These are phyloP conservation scores for Posidonia oceanica DNA, from an alignment of 116 monocot species.

Conservation along the genomic window DNA sequence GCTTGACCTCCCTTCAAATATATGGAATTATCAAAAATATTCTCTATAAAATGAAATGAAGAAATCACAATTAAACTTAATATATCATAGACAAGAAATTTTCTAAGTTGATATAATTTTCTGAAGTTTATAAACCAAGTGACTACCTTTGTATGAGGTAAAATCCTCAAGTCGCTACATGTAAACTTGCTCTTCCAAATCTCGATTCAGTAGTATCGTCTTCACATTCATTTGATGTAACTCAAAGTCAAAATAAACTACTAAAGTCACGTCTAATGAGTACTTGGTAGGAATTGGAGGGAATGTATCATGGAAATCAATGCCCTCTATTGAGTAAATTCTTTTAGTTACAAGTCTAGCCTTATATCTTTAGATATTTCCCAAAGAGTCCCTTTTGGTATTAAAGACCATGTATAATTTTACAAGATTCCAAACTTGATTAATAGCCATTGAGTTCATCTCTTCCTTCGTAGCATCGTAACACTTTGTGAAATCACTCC, in stretches of 20 bases:
- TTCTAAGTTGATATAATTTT: conserved; percentile 1
- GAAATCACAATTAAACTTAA: background rate
- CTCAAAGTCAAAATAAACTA: conserved; percentile 2
- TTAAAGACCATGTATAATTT: background rate
- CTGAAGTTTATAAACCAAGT: background rate
- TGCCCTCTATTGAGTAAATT: background rate
- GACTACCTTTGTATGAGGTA: background rate
- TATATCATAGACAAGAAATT: background rate
- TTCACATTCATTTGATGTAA: no score
- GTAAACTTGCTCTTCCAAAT: conserved; percentile 2
- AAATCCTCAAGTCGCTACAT: background rate
- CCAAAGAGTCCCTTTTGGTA: no score
- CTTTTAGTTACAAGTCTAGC: background rate
- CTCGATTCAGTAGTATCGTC: background rate
- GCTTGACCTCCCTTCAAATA: background rate
- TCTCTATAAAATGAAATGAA: background rate
- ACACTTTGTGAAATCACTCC: background rate
- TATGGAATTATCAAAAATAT: background rate
- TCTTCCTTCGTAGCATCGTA: background rate
- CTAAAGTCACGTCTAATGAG: background rate
- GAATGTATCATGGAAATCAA: conserved; percentile 2
- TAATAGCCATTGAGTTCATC: background rate
- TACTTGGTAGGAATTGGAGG: background rate
- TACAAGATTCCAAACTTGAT: background rate
- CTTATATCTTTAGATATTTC: no score